Percentiles rank a stretch among this genome's conserved stretches.
Evolutionary conservation across 164 flowering plant genomes (phyloP).

Genomic region (Magnolia officinalis): DNA sequence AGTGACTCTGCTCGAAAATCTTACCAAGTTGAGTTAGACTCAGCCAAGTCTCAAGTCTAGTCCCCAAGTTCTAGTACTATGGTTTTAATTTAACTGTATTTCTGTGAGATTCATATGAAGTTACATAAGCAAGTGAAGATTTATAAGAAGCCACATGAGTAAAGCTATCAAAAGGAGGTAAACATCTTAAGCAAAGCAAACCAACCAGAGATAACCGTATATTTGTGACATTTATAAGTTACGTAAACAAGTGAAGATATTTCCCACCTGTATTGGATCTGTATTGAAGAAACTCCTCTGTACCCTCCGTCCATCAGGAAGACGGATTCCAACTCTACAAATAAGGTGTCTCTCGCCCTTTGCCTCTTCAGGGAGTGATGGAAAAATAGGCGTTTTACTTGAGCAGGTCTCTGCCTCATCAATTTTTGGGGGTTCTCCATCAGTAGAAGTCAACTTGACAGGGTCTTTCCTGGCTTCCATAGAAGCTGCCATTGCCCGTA

Average conservation of each 20-base stretch:
- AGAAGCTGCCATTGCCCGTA: slow-evolving; percentile 58
- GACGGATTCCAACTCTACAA: slow-evolving; percentile 88
- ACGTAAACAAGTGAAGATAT: too few relatives aligned
- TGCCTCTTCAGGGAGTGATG: slow-evolving; percentile 87
- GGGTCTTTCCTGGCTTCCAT: slow-evolving; percentile 37
- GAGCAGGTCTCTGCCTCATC: slow-evolving; percentile 23
- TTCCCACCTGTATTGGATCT: slow-evolving; percentile 74
- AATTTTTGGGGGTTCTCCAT: slow-evolving; percentile 11
- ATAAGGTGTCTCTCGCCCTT: slow-evolving; percentile 66
- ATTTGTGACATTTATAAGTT: too few relatives aligned
- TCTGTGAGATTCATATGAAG: too few relatives aligned
- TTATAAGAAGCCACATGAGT: too few relatives aligned
- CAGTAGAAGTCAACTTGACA: slow-evolving; percentile 11
- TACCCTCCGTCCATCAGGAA: slow-evolving; percentile 88
- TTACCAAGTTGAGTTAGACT: too few relatives aligned
- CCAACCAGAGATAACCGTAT: too few relatives aligned
- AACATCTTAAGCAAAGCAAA: too few relatives aligned
- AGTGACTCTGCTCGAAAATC: too few relatives aligned
- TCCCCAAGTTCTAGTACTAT: too few relatives aligned
- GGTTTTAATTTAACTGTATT: too few relatives aligned
- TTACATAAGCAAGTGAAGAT: too few relatives aligned
- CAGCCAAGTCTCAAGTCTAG: too few relatives aligned
- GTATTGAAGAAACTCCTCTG: slow-evolving; percentile 75
- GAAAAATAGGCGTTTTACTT: slow-evolving; percentile 44
- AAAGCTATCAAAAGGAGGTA: neutral